These are phyloP conservation scores for Magnaporthales sp. DNA, from an alignment of 2,329 filamentous ascomycete species.

Conservation along the genomic window DNA sequence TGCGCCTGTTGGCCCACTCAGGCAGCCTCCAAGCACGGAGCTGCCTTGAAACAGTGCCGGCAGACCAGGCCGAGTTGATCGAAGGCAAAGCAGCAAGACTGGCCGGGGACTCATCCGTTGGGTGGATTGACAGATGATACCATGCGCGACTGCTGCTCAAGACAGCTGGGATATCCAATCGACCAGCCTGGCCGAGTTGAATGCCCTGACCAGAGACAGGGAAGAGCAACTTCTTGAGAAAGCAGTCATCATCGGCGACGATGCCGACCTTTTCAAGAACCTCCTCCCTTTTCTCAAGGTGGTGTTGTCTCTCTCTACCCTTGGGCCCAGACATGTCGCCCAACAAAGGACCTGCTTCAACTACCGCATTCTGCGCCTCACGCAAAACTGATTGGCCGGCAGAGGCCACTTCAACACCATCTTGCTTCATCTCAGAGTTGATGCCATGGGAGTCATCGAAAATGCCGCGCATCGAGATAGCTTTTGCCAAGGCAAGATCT, in stretches of 20 bases:
- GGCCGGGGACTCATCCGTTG: constrained; percentile 76
- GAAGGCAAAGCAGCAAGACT: constrained; percentile 64
- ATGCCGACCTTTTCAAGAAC: constrained; percentile 79
- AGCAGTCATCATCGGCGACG: constrained; percentile 75
- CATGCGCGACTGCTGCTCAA: constrained; percentile 82
- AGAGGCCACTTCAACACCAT: constrained; percentile 69
- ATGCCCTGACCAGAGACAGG: constrained; percentile 73
- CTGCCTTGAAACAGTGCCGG: constrained; percentile 84
- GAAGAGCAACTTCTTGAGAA: constrained; percentile 74
- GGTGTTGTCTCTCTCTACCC: constrained; percentile 65
- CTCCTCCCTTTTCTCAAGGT: constrained; percentile 72
- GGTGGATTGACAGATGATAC: constrained; percentile 90
- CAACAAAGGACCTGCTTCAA: constrained; percentile 68
- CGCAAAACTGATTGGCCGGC: constrained; percentile 75
- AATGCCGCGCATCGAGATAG: constrained; percentile 77
- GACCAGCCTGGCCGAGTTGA: constrained; percentile 65
- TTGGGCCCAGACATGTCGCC: constrained; percentile 62
- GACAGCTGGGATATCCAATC: constrained; percentile 67
- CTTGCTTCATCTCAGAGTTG: constrained; percentile 94
- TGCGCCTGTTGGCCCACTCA: constrained; percentile 93
- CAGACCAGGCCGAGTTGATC: constrained; percentile 82
- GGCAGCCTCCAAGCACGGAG: constrained; percentile 87
- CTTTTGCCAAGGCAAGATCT: constrained; percentile 71
- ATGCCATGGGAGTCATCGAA: constrained; percentile 93
- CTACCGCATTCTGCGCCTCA: constrained; percentile 78